Base-by-base conservation (phyloP, 176 grass and related monocot species). In the Areca catechu region DNA sequence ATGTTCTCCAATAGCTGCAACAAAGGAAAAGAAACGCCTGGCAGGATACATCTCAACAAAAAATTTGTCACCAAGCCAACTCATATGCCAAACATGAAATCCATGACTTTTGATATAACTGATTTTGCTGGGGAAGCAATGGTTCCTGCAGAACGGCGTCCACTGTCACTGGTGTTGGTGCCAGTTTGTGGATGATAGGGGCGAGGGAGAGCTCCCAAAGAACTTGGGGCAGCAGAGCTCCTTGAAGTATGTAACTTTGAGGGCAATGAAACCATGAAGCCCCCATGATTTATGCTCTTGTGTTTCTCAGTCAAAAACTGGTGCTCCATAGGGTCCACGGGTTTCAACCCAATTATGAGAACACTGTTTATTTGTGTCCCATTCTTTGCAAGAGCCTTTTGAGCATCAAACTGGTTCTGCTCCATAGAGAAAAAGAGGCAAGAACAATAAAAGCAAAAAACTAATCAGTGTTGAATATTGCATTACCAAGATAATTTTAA, bases 21-120 rank as follows among this genome's bases (percentile, higher is more conserved):
- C 34, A 43, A 43, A 10, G 34, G 14, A 43, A 43, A 43, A 12
- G 34, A 43, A 43, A 43, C 9, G 0, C 10, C 34, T 43, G 34
- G 9, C 30, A 10, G 5, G 9, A 43, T 43, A 43, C 34, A 43
- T 12, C 9, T 12, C 1, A 43, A 14, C 34, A 43, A 43, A 43
- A 10, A 43, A 10, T 43, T 43, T 43, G 34, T 0, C 7, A 43
- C 10, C 1, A 3, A 19, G 19, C 18, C 27, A 65, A 81, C 53
- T 80, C 65, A 95, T 51, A 95, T 86, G 51, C 90, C 90, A 74
- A 95, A 95, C 73, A 95, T 73, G 57, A 95, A 43, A 64, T 95
- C 90, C 76, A 83, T 74, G 17, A 89, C 85, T 65, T 83, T 95
- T 1, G 85, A 73, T 48, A 89, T 48, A 81, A 89, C 29, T 16